Percentiles rank a stretch among this genome's conserved stretches.
Evolutionary conservation across 768 basidiomycete genomes (phyloP).

Genomic region (Naganishia onofrii): DNA sequence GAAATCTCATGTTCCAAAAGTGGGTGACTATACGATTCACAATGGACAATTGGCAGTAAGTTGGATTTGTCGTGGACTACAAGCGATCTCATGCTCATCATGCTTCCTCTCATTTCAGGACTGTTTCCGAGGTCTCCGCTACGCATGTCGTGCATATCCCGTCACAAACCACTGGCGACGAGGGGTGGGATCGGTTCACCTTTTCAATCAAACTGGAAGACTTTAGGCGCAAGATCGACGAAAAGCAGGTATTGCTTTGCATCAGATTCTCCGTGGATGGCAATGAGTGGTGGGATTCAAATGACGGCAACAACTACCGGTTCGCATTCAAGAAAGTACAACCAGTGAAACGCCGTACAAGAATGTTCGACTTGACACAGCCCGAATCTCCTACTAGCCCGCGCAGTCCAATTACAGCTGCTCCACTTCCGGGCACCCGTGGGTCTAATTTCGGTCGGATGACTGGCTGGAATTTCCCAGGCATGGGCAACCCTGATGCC

Average conservation of each 20-base stretch:
- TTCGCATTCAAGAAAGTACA: slow-evolving; percentile 48
- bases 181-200: slow-evolving; percentile 52
- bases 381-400: slow-evolving; percentile 29
- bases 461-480: slow-evolving; percentile 31
- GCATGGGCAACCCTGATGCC: slow-evolving; percentile 21
- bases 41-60: slow-evolving; percentile 80
- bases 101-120: slow-evolving; percentile 32
- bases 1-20: slow-evolving; percentile 84
- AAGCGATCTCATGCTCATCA: no score
- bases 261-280: slow-evolving; percentile 49
- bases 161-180: slow-evolving; percentile 44
- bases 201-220: slow-evolving; percentile 52
- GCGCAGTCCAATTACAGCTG: slow-evolving; percentile 32
- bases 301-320: slow-evolving; percentile 49
- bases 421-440: slow-evolving; percentile 40
- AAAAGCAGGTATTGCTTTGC: slow-evolving; percentile 48
- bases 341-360: slow-evolving; percentile 5
- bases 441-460: slow-evolving; percentile 27
- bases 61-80: slow-evolving; percentile 13
- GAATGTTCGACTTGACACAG: slow-evolving; percentile 14
- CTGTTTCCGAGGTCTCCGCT: slow-evolving; percentile 49
- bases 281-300: slow-evolving; percentile 51
- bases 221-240: slow-evolving; percentile 48
- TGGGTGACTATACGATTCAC: slow-evolving; percentile 86
- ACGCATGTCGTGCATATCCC: slow-evolving; percentile 48